Evolutionary conservation across 768 basidiomycete species (phyloP).

Genomic region (Inosperma sp.): DNA sequence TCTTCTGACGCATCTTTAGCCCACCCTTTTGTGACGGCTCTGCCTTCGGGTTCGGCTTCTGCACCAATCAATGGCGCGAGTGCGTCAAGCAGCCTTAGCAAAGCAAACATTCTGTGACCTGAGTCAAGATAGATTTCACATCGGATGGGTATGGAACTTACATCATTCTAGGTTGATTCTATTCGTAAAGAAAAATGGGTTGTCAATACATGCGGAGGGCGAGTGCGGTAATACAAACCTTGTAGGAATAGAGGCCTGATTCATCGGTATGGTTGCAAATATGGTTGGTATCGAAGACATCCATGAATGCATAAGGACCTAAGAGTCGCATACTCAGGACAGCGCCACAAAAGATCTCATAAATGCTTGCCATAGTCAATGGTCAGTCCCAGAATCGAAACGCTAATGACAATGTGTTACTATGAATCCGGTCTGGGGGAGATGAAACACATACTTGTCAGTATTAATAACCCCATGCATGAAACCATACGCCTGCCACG

Average conservation of each 20-base stretch:
- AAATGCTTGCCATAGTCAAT: constrained; percentile 61
- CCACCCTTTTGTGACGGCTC: constrained; percentile 59
- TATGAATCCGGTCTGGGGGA: background rate
- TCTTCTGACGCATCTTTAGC: constrained; percentile 48
- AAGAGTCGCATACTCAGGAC: background rate
- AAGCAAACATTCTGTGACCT: constrained; percentile 60
- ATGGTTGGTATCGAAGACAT: constrained; percentile 78
- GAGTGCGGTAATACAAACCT: constrained; percentile 25
- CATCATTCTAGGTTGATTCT: constrained; percentile 82
- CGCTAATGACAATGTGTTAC: constrained; percentile 34
- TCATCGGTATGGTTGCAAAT: constrained; percentile 91
- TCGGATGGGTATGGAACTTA: constrained; percentile 28
- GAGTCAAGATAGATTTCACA: background rate
- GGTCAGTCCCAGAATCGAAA: constrained; percentile 70
- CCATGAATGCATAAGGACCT: constrained; percentile 96
- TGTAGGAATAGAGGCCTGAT: constrained; percentile 73
- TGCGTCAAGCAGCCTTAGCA: constrained; percentile 70
- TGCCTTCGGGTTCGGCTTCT: constrained; percentile 55
- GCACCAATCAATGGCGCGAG: constrained; percentile 85
- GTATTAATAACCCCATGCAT: constrained; percentile 98
- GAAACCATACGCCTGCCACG: constrained; percentile 92
- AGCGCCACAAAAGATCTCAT: background rate
- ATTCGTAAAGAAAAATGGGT: background rate
- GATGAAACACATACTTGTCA: constrained; percentile 84
- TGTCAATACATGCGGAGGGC: background rate